Evolutionary conservation across 306 rosid species (phyloP).

Genomic region (Dryas octopetala): DNA sequence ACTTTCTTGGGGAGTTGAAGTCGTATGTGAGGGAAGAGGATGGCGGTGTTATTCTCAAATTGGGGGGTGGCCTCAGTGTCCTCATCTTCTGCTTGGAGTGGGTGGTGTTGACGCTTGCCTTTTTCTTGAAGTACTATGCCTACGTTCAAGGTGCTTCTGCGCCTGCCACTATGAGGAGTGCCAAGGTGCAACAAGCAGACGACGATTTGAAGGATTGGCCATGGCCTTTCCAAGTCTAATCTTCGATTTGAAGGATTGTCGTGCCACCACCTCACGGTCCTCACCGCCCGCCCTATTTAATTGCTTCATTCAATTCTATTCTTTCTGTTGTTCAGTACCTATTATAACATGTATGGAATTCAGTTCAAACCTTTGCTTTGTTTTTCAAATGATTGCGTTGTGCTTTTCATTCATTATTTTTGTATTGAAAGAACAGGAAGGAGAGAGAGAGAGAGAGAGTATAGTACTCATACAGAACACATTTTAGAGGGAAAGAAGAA

Average conservation of each 20-base stretch:
- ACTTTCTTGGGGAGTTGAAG: slow-evolving; percentile 59
- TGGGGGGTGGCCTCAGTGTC: slow-evolving; percentile 70
- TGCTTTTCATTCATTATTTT: too few species aligned
- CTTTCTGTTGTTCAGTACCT: too few species aligned
- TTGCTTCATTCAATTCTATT: too few species aligned
- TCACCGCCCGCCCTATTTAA: too few species aligned
- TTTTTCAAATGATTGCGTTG: too few species aligned
- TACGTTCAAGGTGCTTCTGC: slow-evolving; percentile 41
- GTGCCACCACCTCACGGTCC: too few species aligned
- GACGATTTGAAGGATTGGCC: slow-evolving; percentile 92
- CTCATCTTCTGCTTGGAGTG: slow-evolving; percentile 84
- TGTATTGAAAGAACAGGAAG: too few species aligned
- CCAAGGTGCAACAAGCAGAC: slow-evolving; percentile 65
- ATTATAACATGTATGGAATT: too few species aligned
- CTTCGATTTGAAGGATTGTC: too few species aligned
- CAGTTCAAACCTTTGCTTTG: too few species aligned
- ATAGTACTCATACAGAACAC: too few species aligned
- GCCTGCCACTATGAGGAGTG: slow-evolving; percentile 44
- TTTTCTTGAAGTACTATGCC: slow-evolving; percentile 74
- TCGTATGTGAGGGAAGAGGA: slow-evolving; percentile 85
- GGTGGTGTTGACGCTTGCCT: slow-evolving; percentile 75
- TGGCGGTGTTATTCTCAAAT: slow-evolving; percentile 65
- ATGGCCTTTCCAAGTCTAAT: slow-evolving; percentile 78
- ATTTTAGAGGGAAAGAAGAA: neutral
- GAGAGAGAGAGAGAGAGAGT: too few species aligned